Evolutionary conservation across 2,329 filamentous ascomycete genomes (phyloP).

Genomic region (Fusarium praegraminearum): DNA sequence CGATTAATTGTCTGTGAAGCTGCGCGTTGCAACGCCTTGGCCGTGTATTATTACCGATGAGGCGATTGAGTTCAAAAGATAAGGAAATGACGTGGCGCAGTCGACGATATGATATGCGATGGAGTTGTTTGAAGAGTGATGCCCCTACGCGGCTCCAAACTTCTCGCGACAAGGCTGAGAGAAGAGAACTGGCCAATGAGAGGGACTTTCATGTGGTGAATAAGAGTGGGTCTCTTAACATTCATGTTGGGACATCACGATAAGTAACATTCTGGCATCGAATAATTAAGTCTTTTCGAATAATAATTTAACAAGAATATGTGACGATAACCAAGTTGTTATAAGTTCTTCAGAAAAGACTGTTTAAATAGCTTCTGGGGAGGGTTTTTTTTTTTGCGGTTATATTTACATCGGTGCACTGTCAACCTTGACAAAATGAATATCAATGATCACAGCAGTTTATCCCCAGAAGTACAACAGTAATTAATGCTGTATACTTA

Average conservation of each 20-base stretch:
- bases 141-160: constrained; percentile 51
- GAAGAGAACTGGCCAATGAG: constrained; percentile 45
- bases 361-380: no score
- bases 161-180: constrained; percentile 55
- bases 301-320: not conserved
- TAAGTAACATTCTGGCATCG: not conserved
- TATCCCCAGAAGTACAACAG: not conserved
- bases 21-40: constrained; percentile 3
- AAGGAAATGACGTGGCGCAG: constrained; percentile 44
- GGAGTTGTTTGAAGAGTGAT: constrained; percentile 41
- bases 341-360: not conserved
- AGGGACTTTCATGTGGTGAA: not conserved
- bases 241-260: not conserved
- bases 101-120: constrained; percentile 32
- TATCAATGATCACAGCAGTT: not conserved
- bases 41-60: constrained; percentile 2
- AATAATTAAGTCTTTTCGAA: not conserved
- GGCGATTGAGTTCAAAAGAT: constrained; percentile 12
- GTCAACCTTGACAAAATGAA: not conserved
- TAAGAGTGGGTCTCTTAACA: constrained; percentile 38
- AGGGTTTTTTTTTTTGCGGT: not conserved
- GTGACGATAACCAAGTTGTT: no score
- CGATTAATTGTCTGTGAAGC: constrained; percentile 32
- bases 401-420: not conserved
- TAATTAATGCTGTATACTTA: no score